A percentile compares a stretch with the other conserved stretches of the same genome.
These are phyloP conservation scores for Zygoascus biomembranicola DNA, from an alignment of 805 yeast species.

Conservation along the genomic window DNA sequence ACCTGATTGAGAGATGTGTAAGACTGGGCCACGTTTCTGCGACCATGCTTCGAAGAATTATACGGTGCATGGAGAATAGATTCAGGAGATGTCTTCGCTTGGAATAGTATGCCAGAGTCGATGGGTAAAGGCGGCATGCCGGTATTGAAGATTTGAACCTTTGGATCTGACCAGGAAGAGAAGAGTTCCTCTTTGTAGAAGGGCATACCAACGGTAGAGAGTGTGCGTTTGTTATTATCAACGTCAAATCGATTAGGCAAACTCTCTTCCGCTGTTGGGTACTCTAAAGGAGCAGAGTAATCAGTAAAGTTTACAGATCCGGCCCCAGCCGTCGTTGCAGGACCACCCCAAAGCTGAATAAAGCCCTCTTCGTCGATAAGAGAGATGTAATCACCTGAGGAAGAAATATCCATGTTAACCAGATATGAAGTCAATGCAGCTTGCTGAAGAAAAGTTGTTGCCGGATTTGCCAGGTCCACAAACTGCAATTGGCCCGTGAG, in stretches of 20 bases:
- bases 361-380: constrained; percentile 57
- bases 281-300: constrained; percentile 40
- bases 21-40: constrained; percentile 38
- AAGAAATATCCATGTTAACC: constrained; percentile 45
- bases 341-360: constrained; percentile 57
- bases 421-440: constrained; percentile 45
- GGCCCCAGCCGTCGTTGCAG: background rate
- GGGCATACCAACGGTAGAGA: constrained; percentile 77
- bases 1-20: constrained; percentile 17
- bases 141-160: constrained; percentile 38
- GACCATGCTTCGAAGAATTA: constrained; percentile 49
- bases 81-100: constrained; percentile 29
- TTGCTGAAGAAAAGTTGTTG: constrained; percentile 56
- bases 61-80: constrained; percentile 55
- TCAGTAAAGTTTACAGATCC: constrained; percentile 39
- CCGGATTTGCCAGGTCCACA: constrained; percentile 75
- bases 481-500: constrained; percentile 76
- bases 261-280: constrained; percentile 24
- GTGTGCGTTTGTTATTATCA: constrained; percentile 43
- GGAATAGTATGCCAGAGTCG: constrained; percentile 40
- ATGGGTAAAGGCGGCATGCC: constrained; percentile 53
- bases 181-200: constrained; percentile 68
- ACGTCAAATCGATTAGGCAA: constrained; percentile 17
- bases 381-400: constrained; percentile 70
- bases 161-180: constrained; percentile 63